Conservation (phyloP, 2,329 filamentous ascomycete species). For the Metarhizium rileyi region DNA sequence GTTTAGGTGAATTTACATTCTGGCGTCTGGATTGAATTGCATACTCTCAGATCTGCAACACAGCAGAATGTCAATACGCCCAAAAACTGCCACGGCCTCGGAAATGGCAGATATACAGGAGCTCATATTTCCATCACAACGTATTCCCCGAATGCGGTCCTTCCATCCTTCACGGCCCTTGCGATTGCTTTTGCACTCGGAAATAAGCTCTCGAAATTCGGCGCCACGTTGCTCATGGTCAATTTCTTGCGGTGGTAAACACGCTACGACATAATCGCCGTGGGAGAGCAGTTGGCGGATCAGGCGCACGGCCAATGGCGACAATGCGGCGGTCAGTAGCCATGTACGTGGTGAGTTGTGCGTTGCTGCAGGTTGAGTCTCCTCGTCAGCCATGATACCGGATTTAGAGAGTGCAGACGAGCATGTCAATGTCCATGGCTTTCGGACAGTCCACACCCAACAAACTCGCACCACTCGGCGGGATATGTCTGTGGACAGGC, state of each 20-base stretch:
- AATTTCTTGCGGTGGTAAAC: conserved; percentile 68
- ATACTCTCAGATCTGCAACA: conserved; percentile 81
- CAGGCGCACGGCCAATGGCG: conserved; percentile 74
- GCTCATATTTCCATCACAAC: conserved; percentile 53
- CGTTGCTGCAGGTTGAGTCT: conserved; percentile 37
- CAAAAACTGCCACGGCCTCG: conserved; percentile 75
- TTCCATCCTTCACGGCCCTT: conserved; percentile 70
- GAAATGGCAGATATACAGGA: conserved; percentile 82
- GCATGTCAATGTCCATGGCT: neutral
- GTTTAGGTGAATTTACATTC: neutral
- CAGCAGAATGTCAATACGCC: conserved; percentile 78
- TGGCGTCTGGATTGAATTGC: conserved; percentile 7
- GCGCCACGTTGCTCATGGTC: conserved; percentile 65
- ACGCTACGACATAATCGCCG: conserved; percentile 83
- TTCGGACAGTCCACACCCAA: neutral
- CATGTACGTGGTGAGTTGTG: conserved; percentile 76
- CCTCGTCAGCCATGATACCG: conserved; percentile 20
- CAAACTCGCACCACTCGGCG: too few relatives aligned
- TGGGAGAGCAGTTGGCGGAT: conserved; percentile 76
- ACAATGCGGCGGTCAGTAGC: conserved; percentile 82
- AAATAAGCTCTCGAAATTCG: conserved; percentile 72
- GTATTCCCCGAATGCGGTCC: conserved; percentile 59
- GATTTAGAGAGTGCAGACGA: neutral
- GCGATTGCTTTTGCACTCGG: conserved; percentile 52
- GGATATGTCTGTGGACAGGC: neutral